A percentile compares a stretch with the other conserved stretches of the same genome.
Conservation (phyloP, 75 land plant genomes). For the Azolla pinnata region DNA sequence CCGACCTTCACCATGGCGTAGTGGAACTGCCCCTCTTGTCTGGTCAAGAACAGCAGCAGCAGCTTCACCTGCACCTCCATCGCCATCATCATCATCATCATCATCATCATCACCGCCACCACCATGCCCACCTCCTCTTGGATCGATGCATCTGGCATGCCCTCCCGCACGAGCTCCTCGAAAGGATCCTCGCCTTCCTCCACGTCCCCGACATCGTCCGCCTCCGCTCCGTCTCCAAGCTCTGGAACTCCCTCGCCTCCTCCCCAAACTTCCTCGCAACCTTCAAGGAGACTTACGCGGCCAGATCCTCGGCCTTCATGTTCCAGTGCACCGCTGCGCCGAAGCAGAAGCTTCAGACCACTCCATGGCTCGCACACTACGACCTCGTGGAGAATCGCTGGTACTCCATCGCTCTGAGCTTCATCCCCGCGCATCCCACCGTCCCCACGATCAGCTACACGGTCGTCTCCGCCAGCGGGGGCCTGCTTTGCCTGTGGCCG, state of each 20-base stretch:
- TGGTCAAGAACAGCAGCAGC: not conserved
- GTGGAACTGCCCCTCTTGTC: not conserved
- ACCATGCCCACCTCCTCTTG: not conserved
- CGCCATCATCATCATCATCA: not conserved
- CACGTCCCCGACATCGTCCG: constrained; percentile 15
- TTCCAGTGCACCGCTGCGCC: not conserved
- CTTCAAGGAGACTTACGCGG: not conserved
- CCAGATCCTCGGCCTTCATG: constrained; percentile 2
- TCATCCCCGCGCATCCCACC: constrained; percentile 3
- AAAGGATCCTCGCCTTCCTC: constrained; percentile 10
- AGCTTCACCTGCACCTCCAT: not conserved
- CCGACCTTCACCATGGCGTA: not conserved
- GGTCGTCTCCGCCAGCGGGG: constrained; percentile 10
- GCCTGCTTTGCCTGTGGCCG: constrained; percentile 15
- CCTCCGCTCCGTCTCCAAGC: constrained; percentile 18
- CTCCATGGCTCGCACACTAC: constrained; percentile 9
- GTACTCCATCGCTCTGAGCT: constrained; percentile 8
- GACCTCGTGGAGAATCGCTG: constrained; percentile 3
- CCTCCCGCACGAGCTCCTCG: constrained; percentile 20
- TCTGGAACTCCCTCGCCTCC: constrained; percentile 15
- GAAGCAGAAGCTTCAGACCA: not conserved
- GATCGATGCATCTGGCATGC: constrained; percentile 1
- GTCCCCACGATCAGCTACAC: constrained; percentile 2
- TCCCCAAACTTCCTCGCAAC: constrained; percentile 7
- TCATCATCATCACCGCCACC: too few relatives aligned